Conservation (phyloP, 2,329 filamentous ascomycete genomes). For the Bipolaris victoriae region DNA sequence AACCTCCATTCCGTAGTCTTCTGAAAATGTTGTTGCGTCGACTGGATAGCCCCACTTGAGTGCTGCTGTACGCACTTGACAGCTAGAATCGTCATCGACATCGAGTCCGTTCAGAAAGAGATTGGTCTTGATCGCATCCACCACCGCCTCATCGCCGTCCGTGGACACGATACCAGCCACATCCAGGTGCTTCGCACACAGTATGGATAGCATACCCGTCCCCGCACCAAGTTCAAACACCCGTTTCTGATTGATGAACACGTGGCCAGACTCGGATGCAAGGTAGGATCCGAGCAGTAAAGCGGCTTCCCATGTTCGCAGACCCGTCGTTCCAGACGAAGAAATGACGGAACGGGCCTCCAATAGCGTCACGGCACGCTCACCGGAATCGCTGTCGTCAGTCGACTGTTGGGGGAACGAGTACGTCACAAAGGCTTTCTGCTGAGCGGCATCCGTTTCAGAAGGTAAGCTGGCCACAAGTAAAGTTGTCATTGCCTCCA, state of each 20-base stretch:
- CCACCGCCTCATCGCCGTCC: conserved; percentile 75
- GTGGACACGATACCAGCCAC: conserved; percentile 69
- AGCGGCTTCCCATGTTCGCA: conserved; percentile 82
- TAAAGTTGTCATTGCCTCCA: conserved; percentile 69
- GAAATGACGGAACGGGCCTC: conserved; percentile 74
- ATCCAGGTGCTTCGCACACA: conserved; percentile 71
- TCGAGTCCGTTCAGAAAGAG: conserved; percentile 71
- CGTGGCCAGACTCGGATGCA: conserved; percentile 52
- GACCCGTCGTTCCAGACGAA: conserved; percentile 73
- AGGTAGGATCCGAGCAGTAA: conserved; percentile 75
- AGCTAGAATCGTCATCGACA: conserved; percentile 41
- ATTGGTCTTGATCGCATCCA: conserved; percentile 70
- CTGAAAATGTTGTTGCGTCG: conserved; percentile 64
- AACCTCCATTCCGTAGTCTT: conserved; percentile 54
- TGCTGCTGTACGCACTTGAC: conserved; percentile 58
- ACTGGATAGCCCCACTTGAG: conserved; percentile 70
- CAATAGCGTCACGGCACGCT: conserved; percentile 64
- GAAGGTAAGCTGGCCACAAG: conserved; percentile 68
- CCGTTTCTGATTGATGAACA: conserved; percentile 59
- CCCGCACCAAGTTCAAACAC: conserved; percentile 77
- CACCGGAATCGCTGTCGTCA: conserved; percentile 25
- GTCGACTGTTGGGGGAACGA: conserved; percentile 40
- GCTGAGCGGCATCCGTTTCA: conserved; percentile 70
- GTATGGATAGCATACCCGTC: conserved; percentile 75
- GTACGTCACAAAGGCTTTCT: conserved; percentile 79